Percentiles rank a stretch among this genome's conserved stretches.
Evolutionary conservation across 1,284 basidiomycete genomes (phyloP).

Genomic region (Wolfiporia cocos): DNA sequence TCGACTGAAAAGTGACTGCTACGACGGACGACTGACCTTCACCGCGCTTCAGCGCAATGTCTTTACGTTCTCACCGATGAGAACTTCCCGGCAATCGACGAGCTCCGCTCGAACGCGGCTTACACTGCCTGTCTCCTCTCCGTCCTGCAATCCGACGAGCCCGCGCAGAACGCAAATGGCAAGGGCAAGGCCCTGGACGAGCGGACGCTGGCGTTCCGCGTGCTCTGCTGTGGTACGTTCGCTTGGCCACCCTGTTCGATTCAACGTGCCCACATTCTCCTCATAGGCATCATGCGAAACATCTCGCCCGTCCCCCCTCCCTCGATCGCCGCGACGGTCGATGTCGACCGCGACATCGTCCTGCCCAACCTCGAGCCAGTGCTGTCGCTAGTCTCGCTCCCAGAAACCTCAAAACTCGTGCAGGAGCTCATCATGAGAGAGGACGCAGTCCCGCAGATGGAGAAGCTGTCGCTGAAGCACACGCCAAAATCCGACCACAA

Average conservation of each 20-base stretch:
- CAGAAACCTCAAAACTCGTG: constrained; percentile 45
- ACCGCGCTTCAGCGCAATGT: constrained; percentile 64
- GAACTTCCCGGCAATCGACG: constrained; percentile 62
- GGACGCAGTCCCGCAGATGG: constrained; percentile 44
- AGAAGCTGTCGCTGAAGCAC: constrained; percentile 53
- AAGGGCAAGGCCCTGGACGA: constrained; percentile 44
- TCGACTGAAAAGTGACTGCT: neutral
- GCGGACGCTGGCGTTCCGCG: constrained; percentile 48
- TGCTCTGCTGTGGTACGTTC: constrained; percentile 65
- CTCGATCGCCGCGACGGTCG: constrained; percentile 52
- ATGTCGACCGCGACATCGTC: constrained; percentile 68
- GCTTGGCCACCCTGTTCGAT: neutral
- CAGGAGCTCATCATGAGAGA: constrained; percentile 49
- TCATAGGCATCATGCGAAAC: constrained; percentile 69
- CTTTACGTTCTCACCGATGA: constrained; percentile 89
- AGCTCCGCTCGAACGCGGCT: constrained; percentile 53
- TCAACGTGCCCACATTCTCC: neutral
- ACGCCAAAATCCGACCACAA: constrained; percentile 70
- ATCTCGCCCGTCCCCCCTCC: constrained; percentile 66
- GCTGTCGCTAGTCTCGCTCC: constrained; percentile 57
- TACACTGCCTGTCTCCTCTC: constrained; percentile 70
- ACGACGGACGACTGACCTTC: neutral
- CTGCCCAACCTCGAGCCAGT: constrained; percentile 70
- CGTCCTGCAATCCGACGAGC: constrained; percentile 43
- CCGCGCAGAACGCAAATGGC: constrained; percentile 29